Evolutionary conservation across 768 basidiomycete species (phyloP), one percentile per base, ranked within the genome.

Genomic region (Trametes sanguinea): DNA sequence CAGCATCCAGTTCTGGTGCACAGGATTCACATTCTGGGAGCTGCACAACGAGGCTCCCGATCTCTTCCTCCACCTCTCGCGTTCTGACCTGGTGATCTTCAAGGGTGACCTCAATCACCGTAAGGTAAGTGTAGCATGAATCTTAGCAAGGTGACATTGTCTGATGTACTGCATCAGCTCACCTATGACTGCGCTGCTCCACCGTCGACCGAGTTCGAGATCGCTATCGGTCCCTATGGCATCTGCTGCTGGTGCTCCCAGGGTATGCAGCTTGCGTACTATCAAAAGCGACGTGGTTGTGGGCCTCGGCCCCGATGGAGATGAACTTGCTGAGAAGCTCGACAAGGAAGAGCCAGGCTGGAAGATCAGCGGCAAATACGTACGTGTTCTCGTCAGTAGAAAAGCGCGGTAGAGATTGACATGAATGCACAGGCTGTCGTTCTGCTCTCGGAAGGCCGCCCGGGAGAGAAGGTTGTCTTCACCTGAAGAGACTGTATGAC

Each of bases 301-400:
- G 45, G 92, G 92, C 6, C 77, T 94, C 30, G 90, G 89, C 39
- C 72, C 79, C 7, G 76, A 88, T 10, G 87, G 88, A 3, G 89
- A 92, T 65, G 77, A 78, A 47, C 75, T 85, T 40, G 92, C 92
- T 2, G 89, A 92, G 73, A 82, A 80, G 59, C 79, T 97, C n/a
- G 92, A 96, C 73, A 80, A 89, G 68, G 81, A 83, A 30, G 94
- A 97, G 71, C 86, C 90, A 16, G 95, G 95, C 52, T 98, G 95
- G 95, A 95, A 94, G 79, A 96, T 97, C 70, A 92, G 91, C 52
- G 94, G 94, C 50, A 95, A 95, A 92, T 95, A 94, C 70, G 94
- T 94, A 73, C 77, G 92, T 82, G 16, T 5, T 29, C 4, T 56
- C n/a, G 33, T 30, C 35, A n/a, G 4, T 14, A 8, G 11, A n/a